A percentile compares a stretch with the other conserved stretches of the same genome.
These are phyloP conservation scores for Cladophialophora carrionii DNA, from an alignment of 2,329 filamentous ascomycete species.

Conservation along the genomic window DNA sequence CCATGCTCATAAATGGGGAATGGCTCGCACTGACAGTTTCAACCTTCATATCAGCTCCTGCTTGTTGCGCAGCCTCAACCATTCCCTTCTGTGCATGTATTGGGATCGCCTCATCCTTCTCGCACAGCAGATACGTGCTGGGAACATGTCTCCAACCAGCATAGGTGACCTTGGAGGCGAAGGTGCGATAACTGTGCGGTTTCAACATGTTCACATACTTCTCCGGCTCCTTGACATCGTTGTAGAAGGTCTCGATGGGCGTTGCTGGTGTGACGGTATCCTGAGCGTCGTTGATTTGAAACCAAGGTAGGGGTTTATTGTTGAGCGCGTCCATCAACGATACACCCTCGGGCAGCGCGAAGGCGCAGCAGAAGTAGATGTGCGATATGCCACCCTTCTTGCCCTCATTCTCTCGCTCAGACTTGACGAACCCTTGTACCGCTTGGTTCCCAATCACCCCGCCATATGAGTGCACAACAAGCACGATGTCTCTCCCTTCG, in stretches of 20 bases:
- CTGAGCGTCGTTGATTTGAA: constrained; percentile 26
- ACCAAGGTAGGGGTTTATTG: constrained; percentile 28
- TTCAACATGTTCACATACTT: constrained; percentile 38
- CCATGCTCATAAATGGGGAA: constrained; percentile 49
- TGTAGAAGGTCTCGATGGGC: constrained; percentile 43
- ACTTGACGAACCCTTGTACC: constrained; percentile 39
- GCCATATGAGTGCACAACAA: constrained; percentile 45
- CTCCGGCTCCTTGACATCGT: constrained; percentile 41
- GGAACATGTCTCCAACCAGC: constrained; percentile 48
- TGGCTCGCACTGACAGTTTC: constrained; percentile 45
- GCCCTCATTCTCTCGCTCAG: constrained; percentile 37
- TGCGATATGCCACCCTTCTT: constrained; percentile 41
- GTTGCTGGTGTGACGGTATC: constrained; percentile 20
- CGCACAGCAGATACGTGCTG: constrained; percentile 49
- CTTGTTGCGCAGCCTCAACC: constrained; percentile 39
- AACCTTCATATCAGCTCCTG: constrained; percentile 41
- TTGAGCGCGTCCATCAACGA: constrained; percentile 24
- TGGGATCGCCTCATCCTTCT: constrained; percentile 46
- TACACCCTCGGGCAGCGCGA: constrained; percentile 43
- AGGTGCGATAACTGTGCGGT: constrained; percentile 41
- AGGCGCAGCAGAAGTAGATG: constrained; percentile 44
- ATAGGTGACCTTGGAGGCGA: constrained; percentile 40
- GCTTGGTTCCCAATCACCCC: constrained; percentile 42
- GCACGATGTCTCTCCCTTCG: constrained; percentile 39
- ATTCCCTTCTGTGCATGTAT: constrained; percentile 45